Evolutionary conservation across 208 protist genomes (phyloP).

Genomic region (Wallacemonas sp.): DNA sequence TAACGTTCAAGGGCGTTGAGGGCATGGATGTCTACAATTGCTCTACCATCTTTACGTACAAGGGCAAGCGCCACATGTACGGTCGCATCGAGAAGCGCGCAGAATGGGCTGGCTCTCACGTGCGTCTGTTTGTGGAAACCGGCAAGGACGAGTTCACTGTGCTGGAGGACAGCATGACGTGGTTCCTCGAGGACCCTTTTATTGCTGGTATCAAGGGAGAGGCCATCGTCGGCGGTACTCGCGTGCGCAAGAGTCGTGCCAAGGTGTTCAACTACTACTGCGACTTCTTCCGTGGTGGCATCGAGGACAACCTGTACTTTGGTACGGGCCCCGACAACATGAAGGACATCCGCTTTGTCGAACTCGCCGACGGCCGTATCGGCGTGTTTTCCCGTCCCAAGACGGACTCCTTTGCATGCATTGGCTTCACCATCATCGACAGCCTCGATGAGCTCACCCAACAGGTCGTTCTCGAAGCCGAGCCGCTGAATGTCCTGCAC

Average conservation of each 20-base stretch:
- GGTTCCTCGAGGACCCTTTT: constrained; percentile 41
- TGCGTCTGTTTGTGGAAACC: constrained; percentile 42
- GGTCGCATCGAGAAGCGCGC: constrained; percentile 30
- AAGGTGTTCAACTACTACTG: constrained; percentile 38
- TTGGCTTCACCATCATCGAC: constrained; percentile 35
- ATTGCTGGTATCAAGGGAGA: constrained; percentile 25
- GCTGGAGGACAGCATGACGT: constrained; percentile 20
- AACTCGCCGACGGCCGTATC: constrained; percentile 23
- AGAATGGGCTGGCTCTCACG: constrained; percentile 34
- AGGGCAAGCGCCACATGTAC: constrained; percentile 35
- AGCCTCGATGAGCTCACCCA: constrained; percentile 25
- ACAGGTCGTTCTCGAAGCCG: constrained; percentile 18
- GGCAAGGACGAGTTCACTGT: constrained; percentile 42
- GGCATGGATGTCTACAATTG: constrained; percentile 48
- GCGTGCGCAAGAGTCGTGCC: constrained; percentile 22
- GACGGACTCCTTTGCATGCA: constrained; percentile 16
- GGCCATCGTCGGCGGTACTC: constrained; percentile 34
- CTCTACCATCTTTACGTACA: constrained; percentile 33
- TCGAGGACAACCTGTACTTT: constrained; percentile 20
- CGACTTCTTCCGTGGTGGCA: constrained; percentile 35
- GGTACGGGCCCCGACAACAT: constrained; percentile 32
- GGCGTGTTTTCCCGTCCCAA: constrained; percentile 40
- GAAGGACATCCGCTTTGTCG: constrained; percentile 35
- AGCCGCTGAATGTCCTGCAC: constrained; percentile 30
- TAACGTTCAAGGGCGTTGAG: constrained; percentile 42